Conservation (phyloP, 345 rosid species). For the Melaleuca alternifolia region DNA sequence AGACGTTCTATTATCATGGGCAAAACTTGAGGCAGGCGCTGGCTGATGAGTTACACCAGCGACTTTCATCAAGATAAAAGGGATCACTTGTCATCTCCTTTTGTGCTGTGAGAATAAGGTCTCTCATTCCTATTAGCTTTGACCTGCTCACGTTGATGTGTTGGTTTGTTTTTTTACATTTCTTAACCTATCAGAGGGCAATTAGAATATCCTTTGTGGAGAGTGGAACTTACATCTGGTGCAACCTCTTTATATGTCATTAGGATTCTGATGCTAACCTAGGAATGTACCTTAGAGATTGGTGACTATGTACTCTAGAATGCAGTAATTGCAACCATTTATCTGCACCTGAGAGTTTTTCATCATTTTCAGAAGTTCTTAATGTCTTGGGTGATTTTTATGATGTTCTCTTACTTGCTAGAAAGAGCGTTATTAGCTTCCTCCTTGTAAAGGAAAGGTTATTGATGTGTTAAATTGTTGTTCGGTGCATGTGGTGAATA, state of each 20-base stretch:
- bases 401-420: background rate
- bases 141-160: background rate
- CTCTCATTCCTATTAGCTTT: background rate
- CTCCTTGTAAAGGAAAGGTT: background rate
- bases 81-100: background rate
- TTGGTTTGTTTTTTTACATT: background rate
- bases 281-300: background rate
- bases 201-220: background rate
- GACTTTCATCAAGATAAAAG: constrained; percentile 69
- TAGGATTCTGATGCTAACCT: background rate
- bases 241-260: background rate
- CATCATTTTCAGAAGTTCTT: background rate
- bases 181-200: background rate
- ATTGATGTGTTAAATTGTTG: background rate
- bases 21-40: constrained; percentile 87
- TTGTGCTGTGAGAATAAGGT: background rate
- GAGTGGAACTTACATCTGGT: background rate
- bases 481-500: background rate
- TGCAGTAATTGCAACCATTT: background rate
- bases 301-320: background rate
- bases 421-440: background rate
- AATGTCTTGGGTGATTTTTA: background rate
- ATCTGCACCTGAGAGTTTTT: background rate
- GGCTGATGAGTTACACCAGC: constrained; percentile 91
- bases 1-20: constrained; percentile 63